Percentiles rank a stretch among this genome's conserved stretches.
Evolutionary conservation across 169 alveolate genomes (phyloP).

Genomic region (Cryptosporidium canis): DNA sequence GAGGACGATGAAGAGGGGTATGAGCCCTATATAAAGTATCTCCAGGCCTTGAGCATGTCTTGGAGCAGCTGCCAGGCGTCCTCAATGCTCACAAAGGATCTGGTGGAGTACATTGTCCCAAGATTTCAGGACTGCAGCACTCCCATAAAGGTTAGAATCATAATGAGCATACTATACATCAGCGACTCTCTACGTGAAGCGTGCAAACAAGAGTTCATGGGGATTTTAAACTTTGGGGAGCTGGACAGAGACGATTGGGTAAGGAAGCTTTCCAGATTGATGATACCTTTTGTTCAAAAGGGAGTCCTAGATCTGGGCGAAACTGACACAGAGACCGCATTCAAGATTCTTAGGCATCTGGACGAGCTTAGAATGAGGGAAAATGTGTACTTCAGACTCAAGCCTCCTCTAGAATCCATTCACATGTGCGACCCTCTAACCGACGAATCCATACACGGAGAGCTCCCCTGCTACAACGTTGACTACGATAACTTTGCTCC

Average conservation of each 20-base stretch:
- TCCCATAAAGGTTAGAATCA: slow-evolving; percentile 84
- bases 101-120: slow-evolving; percentile 80
- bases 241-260: slow-evolving; percentile 92
- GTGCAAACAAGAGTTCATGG: slow-evolving; percentile 22
- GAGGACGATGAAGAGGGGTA: slow-evolving; percentile 63
- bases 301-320: slow-evolving; percentile 88
- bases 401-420: slow-evolving; percentile 77
- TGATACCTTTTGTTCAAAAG: slow-evolving; percentile 85
- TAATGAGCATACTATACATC: slow-evolving; percentile 82
- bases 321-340: slow-evolving; percentile 90
- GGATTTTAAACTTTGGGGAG: slow-evolving; percentile 82
- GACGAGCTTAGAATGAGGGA: slow-evolving; percentile 83
- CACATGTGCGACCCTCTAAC: slow-evolving; percentile 80
- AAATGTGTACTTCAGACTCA: slow-evolving; percentile 74
- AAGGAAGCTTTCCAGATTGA: slow-evolving; percentile 85
- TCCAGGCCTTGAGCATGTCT: slow-evolving; percentile 64
- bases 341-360: slow-evolving; percentile 84
- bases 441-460: slow-evolving; percentile 37
- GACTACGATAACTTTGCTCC: slow-evolving; percentile 71
- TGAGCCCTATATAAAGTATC: slow-evolving; percentile 66
- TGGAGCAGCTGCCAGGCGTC: slow-evolving; percentile 88
- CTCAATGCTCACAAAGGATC: slow-evolving; percentile 78
- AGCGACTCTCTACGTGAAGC: slow-evolving; percentile 80
- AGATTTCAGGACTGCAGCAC: slow-evolving; percentile 83
- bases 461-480: slow-evolving; percentile 51